Base-by-base conservation (phyloP, 169 alveolate genomes). In the Neospora caninum region DNA sequence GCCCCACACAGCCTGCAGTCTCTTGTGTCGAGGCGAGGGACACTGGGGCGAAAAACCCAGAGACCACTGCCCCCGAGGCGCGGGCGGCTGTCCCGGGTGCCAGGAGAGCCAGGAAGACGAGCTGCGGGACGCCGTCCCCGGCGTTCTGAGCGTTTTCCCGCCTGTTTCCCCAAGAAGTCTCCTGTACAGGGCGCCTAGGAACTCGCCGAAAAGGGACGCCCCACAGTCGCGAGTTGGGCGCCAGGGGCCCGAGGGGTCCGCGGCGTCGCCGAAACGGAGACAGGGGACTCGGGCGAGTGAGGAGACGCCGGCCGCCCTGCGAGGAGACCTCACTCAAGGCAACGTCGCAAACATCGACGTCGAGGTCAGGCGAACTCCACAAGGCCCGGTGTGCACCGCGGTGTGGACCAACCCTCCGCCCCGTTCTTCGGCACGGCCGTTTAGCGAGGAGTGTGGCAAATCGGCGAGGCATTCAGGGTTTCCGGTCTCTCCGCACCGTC, bases 281-380 rank as follows among this genome's bases (percentile, higher is more conserved):
- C 58, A 4, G 58, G 58, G 13, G 58, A 4, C 58, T 13, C 22
- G 58, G 58, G 58, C 58, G 22, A 7, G 22, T 4, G 58, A 4
- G 58, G 58, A 49, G 58, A 49, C 58, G 13, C 58, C 22, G n/a
- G n/a, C n/a, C 58, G 58, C 22, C 58, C 58, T 49, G 58, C 13
- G 58, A 4, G 58, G 13, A 49, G 58, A 49, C 4, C 58, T 22
- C 34, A 64, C 4, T 1, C 31, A 64, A 64, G 7, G 4, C 73
- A 16, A 27, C 18, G 86, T 78, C 86, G 86, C 86, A 9, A 78
- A 78, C 45, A 78, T 78, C 86, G 86, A 78, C 1, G 45, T 78
- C 86, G 86, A 78, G 1, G 45, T 78, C 29, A 18, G 86, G 39
- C 9, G 86, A 78, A 78, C 86, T 16, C 86, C 86, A n/a, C 27